Conservation (phyloP, 768 basidiomycete species). For the Cystobasidium ongulense region DNA sequence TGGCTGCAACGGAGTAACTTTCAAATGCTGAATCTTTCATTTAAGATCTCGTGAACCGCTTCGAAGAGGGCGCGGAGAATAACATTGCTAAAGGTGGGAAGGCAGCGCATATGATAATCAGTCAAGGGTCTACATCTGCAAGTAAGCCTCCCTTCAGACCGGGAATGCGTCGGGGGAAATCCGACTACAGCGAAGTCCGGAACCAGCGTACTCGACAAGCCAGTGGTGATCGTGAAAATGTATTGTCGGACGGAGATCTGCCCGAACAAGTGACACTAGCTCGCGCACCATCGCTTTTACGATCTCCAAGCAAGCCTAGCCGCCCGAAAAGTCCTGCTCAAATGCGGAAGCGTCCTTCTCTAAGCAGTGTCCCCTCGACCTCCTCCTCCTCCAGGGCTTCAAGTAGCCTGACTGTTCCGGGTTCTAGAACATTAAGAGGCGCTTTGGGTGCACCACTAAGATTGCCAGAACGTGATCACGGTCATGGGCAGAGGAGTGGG, state of each 20-base stretch:
- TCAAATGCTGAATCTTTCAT: background rate
- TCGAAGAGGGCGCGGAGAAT: background rate
- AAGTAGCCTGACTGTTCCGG: background rate
- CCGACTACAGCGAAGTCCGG: conserved; percentile 16
- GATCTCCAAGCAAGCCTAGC: background rate
- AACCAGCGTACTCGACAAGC: background rate
- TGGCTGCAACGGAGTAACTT: background rate
- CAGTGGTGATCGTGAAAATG: background rate
- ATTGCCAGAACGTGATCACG: background rate
- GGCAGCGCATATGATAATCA: background rate
- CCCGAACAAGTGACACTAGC: background rate
- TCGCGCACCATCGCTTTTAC: background rate
- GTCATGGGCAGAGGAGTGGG: background rate
- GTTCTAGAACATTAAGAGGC: background rate
- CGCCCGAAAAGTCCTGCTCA: background rate
- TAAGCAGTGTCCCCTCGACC: background rate
- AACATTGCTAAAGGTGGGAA: background rate
- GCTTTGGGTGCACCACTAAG: background rate
- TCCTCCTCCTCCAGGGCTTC: background rate
- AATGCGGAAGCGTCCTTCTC: background rate
- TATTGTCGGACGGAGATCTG: conserved; percentile 18
- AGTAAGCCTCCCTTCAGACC: background rate
- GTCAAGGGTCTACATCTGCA: background rate
- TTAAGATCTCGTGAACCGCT: conserved; percentile 22
- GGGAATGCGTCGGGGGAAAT: conserved; percentile 12